Evolutionary conservation across 805 yeast species (phyloP).

Genomic region (Yarrowia osloensis): DNA sequence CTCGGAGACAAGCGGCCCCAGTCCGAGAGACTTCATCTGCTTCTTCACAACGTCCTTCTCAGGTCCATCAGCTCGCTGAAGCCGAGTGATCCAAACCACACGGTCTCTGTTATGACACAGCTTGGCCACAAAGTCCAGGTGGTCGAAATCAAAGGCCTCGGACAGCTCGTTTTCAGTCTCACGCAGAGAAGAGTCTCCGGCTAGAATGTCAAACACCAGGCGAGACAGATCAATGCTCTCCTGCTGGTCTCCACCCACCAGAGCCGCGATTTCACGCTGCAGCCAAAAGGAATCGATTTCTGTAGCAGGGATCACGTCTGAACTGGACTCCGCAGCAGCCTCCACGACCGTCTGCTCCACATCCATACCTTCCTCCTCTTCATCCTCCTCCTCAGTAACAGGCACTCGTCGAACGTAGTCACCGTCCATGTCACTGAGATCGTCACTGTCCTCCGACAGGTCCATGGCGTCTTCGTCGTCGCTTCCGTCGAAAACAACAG

Average conservation of each 20-base stretch:
- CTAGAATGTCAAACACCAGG: slow-evolving; percentile 48
- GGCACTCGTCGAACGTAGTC: slow-evolving; percentile 36
- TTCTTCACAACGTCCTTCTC: slow-evolving; percentile 45
- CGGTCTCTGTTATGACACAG: slow-evolving; percentile 54
- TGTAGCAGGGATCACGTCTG: slow-evolving; percentile 41
- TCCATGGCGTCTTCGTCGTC: slow-evolving; percentile 40
- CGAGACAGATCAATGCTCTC: slow-evolving; percentile 47
- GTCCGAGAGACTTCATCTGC: slow-evolving; percentile 51
- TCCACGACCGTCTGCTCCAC: slow-evolving; percentile 1
- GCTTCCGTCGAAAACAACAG: slow-evolving; percentile 47
- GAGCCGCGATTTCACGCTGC: slow-evolving; percentile 50
- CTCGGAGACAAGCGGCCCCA: slow-evolving; percentile 49
- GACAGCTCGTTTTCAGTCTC: slow-evolving; percentile 58
- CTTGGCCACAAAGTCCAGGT: slow-evolving; percentile 51
- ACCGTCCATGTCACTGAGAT: slow-evolving; percentile 37
- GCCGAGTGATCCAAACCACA: slow-evolving; percentile 56
- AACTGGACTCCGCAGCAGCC: background rate
- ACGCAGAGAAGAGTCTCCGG: slow-evolving; percentile 45
- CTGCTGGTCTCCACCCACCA: slow-evolving; percentile 45
- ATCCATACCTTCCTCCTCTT: slow-evolving; percentile 27
- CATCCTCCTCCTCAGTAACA: slow-evolving; percentile 33
- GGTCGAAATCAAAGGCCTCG: slow-evolving; percentile 54
- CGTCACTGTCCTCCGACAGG: slow-evolving; percentile 37
- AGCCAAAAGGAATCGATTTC: slow-evolving; percentile 57
- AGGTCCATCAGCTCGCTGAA: slow-evolving; percentile 45